Evolutionary conservation across 805 yeast genomes (phyloP).

Genomic region (Maudiozyma turicensis): DNA sequence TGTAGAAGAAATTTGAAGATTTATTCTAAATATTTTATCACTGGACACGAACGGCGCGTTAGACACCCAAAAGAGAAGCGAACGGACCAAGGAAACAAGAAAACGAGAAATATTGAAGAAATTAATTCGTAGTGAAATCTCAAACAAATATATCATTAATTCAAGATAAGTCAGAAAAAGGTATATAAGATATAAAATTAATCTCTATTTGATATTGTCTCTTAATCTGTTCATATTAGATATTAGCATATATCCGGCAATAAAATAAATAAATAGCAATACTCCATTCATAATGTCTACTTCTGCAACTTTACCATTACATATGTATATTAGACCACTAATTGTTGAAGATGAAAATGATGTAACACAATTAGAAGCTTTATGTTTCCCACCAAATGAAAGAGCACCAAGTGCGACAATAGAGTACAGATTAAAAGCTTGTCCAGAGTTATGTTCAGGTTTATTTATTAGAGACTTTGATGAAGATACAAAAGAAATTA

Average conservation of each 20-base stretch:
- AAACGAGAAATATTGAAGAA: no score
- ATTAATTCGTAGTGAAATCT: no score
- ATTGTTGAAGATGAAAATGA: conserved; percentile 62
- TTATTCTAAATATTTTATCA: background rate
- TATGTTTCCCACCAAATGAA: conserved; percentile 63
- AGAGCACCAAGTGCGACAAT: conserved; percentile 56
- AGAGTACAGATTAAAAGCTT: conserved; percentile 59
- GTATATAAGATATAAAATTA: no score
- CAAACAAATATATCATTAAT: no score
- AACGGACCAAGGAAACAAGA: no score
- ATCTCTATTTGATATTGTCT: no score
- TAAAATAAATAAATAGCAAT: no score
- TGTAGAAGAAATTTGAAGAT: background rate
- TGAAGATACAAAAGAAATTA: conserved; percentile 30
- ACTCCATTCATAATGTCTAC: conserved; percentile 13
- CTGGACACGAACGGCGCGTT: background rate
- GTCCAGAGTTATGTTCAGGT: conserved; percentile 90
- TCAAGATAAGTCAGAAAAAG: no score
- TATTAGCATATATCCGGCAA: no score
- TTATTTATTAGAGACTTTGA: conserved; percentile 65
- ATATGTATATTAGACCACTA: conserved; percentile 65
- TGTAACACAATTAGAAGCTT: conserved; percentile 49
- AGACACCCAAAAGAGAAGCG: no score
- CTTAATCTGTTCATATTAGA: no score
- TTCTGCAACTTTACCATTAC: conserved; percentile 41